Conservation (phyloP, 805 yeast genomes). For the Metschnikowia bowlesiae region DNA sequence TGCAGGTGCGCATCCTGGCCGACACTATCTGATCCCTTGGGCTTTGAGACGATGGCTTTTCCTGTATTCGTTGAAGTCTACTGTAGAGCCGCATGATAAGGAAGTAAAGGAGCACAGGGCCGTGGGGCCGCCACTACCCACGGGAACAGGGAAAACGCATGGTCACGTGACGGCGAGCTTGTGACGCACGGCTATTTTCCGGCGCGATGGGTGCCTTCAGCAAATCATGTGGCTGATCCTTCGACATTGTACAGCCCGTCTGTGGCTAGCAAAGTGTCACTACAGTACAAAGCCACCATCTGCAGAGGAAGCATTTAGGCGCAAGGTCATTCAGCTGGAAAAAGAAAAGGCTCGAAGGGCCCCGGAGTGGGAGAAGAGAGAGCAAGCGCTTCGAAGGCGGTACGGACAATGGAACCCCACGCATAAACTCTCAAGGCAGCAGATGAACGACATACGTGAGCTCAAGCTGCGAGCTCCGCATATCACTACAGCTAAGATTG, state of each 20-base stretch:
- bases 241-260: neutral
- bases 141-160: no score
- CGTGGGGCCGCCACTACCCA: no score
- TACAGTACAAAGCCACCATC: conserved; percentile 1
- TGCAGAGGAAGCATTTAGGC: conserved; percentile 14
- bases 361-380: conserved; percentile 65
- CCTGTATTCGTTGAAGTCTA: no score
- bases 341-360: conserved; percentile 40
- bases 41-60: no score
- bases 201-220: neutral
- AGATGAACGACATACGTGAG: conserved; percentile 60
- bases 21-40: neutral
- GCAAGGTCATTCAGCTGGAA: conserved; percentile 16
- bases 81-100: no score
- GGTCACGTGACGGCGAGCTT: neutral
- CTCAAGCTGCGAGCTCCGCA: conserved; percentile 57
- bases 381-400: conserved; percentile 57
- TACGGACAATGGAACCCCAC: conserved; percentile 67
- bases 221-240: neutral
- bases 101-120: no score
- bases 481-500: conserved; percentile 54
- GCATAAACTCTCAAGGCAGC: conserved; percentile 60
- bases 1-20: conserved; percentile 2
- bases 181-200: neutral
- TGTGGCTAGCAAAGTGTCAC: neutral